phyloP scores from a whole-genome alignment of 306 rosid species.

The Heteromeles arbutifolia region DNA sequence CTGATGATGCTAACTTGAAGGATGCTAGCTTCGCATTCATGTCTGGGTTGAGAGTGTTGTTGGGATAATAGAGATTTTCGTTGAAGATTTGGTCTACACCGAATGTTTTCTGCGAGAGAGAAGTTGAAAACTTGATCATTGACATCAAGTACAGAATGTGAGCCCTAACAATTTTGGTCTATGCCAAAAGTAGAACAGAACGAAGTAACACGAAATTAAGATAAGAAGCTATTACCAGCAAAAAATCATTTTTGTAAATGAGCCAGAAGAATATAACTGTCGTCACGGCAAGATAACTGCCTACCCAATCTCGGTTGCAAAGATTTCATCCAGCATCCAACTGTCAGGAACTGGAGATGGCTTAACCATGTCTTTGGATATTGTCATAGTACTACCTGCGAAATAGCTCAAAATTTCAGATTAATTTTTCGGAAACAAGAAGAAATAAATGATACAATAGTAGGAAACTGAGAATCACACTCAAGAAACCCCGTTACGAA shows the following conservation, averaged over 20 bases:
- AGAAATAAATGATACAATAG: too few relatives aligned
- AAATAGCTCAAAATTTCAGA: neutral
- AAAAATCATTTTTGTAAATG: neutral
- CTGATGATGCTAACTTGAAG: slow-evolving; percentile 24
- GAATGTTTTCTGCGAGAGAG: neutral
- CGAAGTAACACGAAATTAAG: neutral
- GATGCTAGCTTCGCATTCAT: slow-evolving; percentile 10
- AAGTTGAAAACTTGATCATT: neutral
- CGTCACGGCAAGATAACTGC: slow-evolving; percentile 11
- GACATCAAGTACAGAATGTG: neutral
- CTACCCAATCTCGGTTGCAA: slow-evolving; percentile 13
- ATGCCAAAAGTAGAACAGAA: neutral
- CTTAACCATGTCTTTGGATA: slow-evolving; percentile 18
- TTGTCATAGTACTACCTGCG: slow-evolving; percentile 14
- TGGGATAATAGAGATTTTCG: neutral
- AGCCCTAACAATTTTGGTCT: neutral
- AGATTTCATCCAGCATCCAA: slow-evolving; percentile 17
- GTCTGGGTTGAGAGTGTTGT: neutral
- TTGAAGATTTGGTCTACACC: neutral
- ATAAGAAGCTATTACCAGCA: neutral
- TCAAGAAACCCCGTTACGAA: too few relatives aligned
- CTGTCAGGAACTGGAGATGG: slow-evolving; percentile 20
- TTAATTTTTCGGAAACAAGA: neutral
- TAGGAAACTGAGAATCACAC: too few relatives aligned
- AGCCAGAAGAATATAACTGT: slow-evolving; percentile 8